Base-by-base conservation (phyloP, 129 eudicot species). In the Smallanthus sonchifolius region DNA sequence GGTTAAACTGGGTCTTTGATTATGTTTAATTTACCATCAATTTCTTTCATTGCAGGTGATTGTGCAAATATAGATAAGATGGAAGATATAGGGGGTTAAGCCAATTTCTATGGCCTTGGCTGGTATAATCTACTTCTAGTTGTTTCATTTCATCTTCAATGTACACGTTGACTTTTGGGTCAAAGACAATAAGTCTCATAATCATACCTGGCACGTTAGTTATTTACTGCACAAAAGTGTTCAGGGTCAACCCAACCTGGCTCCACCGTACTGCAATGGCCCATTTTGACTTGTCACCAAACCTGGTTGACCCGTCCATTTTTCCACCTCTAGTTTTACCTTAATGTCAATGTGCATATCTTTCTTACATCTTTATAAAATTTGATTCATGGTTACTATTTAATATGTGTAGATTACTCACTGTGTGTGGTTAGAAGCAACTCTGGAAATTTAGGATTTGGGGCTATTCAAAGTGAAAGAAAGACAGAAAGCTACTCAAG, bases 31-130 rank as follows among this genome's bases (percentile, higher is more conserved):
- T 54, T 40, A 30, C 49, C 19, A 6, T 36, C 10, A 11, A 14
- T 52, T 4, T 14, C 14, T 44, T 76, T 81, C 20, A 3, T 42
- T 69, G 84, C 69, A 76, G 83, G 85, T 70, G 72, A 48, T 69
- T 67, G 36, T 74, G 24, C 70, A 19, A 7, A 68, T 30, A 67
- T 43, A 15, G 71, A 38, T 15, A 74, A 70, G 72, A 90, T 90
- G 96, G 96, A 91, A 74, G 80, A 86, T 48, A 67, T 57, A 14
- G 96, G 89, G 81, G 97, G 97, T 62, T 91, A 86, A 66, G 75
- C 79, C 34, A 38, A 42, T 36, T 75, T 86, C 54, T 86, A 88
- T 86, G 91, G 92, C 89, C 90, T 80, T 84, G 77, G 76, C 83
- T 72, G 97, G 97, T 91, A 85, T 44, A 44, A 35, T 65, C 56